Evolutionary conservation across 1,139 yeast species (phyloP), one percentile per base, ranked within the genome.

Genomic region (Diutina rugosa): DNA sequence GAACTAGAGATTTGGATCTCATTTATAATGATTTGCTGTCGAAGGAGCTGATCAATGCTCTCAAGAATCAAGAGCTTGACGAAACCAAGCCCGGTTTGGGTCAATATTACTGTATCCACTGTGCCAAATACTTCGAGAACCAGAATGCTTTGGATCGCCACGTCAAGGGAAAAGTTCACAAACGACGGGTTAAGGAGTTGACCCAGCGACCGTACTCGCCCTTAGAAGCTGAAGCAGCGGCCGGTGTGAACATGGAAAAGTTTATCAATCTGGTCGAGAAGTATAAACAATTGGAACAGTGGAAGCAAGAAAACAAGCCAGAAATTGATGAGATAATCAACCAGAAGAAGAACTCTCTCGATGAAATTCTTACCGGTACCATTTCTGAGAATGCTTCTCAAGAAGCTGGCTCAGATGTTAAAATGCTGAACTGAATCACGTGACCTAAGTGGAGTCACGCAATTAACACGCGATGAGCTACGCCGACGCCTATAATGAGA

Each of bases 51-150:
- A 85, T 90, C 57, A 69, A 76, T 56, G 73, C 77, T 56, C 75
- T 91, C 59, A 80, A 87, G 67, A 82, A 88, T 67, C 98, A 91
- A 71, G 87, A 90, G 12, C 70, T 88, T 58, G 97, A 93, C 69
- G 98, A 91, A 72, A 83, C 83, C 55, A 86, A 86, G 67, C 93
- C 97, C 0, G 99, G 99, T 4, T 73, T 93, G 63, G 99, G 97
- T 18, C 98, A 93, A 71, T 87, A 83, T 70, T 93, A 90, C 70
- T 93, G 98, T 71, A 79, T 93, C 58, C 96, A 90, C 62, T 93
- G 99, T 76, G 96, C 96, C 56, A 88, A 86, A 69, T 90, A 93
- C 69, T 90, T 83, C 66, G 97, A 91, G 67, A 85, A 85, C 59
- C 91, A 87, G 57, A 69, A 72, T 51, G 87, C 96, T 14, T 76